phyloP scores from a whole-genome alignment of 306 rosid genomes.

The Betula pendula region DNA sequence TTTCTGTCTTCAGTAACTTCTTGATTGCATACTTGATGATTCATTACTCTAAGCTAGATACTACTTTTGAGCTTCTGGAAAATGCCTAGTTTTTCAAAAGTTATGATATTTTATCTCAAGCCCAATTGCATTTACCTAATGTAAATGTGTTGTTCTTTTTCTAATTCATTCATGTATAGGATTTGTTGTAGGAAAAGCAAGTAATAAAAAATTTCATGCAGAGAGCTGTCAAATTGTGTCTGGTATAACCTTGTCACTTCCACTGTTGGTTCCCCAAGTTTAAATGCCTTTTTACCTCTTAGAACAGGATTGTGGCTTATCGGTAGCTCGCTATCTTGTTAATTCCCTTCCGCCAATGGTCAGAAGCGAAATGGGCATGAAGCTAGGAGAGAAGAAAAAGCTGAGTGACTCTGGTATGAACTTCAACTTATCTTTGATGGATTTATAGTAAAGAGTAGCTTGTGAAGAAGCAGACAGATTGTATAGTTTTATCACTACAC shows the following conservation, averaged over 20 bases:
- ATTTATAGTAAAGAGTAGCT: not conserved
- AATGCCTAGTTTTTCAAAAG: not conserved
- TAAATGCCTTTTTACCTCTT: slow-evolving; percentile 23
- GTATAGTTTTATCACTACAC: not conserved
- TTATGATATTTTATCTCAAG: not conserved
- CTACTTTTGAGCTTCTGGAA: not conserved
- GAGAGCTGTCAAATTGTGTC: not conserved
- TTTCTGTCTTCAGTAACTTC: not conserved
- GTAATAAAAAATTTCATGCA: not conserved
- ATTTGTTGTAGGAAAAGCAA: not conserved
- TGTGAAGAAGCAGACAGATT: slow-evolving; percentile 20
- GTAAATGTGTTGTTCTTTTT: not conserved
- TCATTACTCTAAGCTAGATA: not conserved
- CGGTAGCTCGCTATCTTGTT: slow-evolving; percentile 52
- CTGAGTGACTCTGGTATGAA: slow-evolving; percentile 55
- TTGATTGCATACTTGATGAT: not conserved
- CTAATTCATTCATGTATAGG: not conserved
- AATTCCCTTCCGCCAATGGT: slow-evolving; percentile 66
- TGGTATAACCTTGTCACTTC: not conserved
- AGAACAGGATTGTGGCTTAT: slow-evolving; percentile 63
- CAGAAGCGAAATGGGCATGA: slow-evolving; percentile 57
- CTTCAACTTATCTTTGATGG: slow-evolving; percentile 2
- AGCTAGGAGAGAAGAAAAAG: slow-evolving; percentile 46
- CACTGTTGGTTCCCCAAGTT: not conserved
- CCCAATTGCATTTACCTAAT: not conserved